Evolutionary conservation across 1,284 basidiomycete genomes (phyloP).

Genomic region (Trichosporon sp.): DNA sequence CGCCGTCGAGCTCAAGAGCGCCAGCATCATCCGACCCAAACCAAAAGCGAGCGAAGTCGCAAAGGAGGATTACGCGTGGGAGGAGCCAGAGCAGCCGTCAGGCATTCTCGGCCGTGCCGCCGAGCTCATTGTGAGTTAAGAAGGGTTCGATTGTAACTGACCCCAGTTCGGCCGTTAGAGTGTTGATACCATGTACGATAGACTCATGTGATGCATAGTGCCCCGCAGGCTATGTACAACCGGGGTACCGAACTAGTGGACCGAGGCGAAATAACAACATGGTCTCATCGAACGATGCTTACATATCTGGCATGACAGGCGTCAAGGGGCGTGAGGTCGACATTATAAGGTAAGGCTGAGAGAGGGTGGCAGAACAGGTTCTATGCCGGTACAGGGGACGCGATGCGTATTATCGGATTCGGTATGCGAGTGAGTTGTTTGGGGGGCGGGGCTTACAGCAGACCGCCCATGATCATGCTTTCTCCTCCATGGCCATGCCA

Average conservation of each 20-base stretch:
- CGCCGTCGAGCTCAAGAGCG: constrained; percentile 25
- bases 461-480: not conserved
- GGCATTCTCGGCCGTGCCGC: constrained; percentile 23
- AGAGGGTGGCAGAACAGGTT: not conserved
- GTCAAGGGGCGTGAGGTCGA: not conserved
- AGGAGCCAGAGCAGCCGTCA: constrained; percentile 32
- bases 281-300: not conserved
- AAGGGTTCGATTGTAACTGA: not conserved
- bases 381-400: constrained; percentile 3
- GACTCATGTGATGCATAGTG: constrained; percentile 17
- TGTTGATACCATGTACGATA: constrained; percentile 15
- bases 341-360: not conserved
- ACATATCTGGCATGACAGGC: not conserved
- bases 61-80: constrained; percentile 37
- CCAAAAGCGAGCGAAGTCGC: constrained; percentile 14
- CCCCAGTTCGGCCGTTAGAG: constrained; percentile 22
- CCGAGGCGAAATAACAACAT: not conserved
- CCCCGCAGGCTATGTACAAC: constrained; percentile 11
- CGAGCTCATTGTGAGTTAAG: constrained; percentile 23
- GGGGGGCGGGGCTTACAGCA: not conserved
- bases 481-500: not conserved
- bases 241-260: not conserved
- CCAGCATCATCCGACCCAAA: constrained; percentile 26
- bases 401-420: not conserved
- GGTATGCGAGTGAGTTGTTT: not conserved